Evolutionary conservation across 2,329 filamentous ascomycete species (phyloP), one percentile per base, ranked within the genome.

Genomic region (Fusarium guadeloupense): DNA sequence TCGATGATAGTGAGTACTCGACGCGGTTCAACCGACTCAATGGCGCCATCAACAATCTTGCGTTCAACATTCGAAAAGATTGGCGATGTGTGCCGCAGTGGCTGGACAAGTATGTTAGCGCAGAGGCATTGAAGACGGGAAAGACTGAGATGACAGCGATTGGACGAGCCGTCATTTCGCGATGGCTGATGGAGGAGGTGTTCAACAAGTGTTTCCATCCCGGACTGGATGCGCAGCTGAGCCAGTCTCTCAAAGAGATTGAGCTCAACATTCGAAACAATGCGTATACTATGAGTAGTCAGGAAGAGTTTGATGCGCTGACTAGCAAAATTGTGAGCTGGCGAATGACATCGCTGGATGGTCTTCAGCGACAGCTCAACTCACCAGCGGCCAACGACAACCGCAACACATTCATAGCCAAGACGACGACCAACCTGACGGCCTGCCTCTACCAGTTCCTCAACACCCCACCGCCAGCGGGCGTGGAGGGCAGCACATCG

Each of bases 101-200:
- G 92, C 81, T 99, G 38, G 84, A 87, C 49, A 83, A 83, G 20
- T 91, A 88, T 49, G 91, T 96, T 64, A 97, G 94, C 74, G 83
- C 89, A 46, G 93, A 96, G 69, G 94, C 93, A 1, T 83, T 96
- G 48, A 86, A 89, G 69, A 92, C 89, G 9, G 95, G 93, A 59
- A 96, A 93, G 72, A 93, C 97, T 75, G 95, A 99, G 76, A 99
- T 99, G 95, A 98, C 93, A 7, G 93, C 93, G 6, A 90, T 96
- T 20, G 95, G 95, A 14, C 87, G 94, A 48, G 93, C 94, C 12
- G 87, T 93, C 63, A 93, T 99, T 67, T 91, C 91, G 23, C 86
- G 89, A 57, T 99, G 94, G 92, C 79, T 99, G 6, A 88, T 94
- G 20, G 92, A 97, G 40, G 92, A 96, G 71, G 85, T 98, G 37